Base-by-base conservation (phyloP, 1,284 basidiomycete genomes). In the Pholiota adiposa region DNA sequence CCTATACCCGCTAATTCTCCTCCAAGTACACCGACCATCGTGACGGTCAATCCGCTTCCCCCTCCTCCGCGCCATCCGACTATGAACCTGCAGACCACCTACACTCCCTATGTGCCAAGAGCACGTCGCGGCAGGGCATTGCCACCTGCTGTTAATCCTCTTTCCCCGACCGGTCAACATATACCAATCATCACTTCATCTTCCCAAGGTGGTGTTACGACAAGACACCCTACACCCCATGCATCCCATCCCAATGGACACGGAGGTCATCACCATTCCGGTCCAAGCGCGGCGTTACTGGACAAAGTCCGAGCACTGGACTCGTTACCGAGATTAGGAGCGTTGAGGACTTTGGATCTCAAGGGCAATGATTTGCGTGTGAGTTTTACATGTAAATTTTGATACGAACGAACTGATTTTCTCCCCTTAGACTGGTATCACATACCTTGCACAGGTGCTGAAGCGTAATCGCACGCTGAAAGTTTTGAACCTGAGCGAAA, bases 401-500 rank as follows among this genome's bases (percentile, higher is more conserved):
- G 29, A 60, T 27, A 21, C 18, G 41, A 41, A 25, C 53, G 29
- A 43, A 44, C 41, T 61, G 53, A 62, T 52, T 31, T 60, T 40
- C 49, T 55, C 60, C 63, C 60, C 56, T 62, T 53, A 89, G 92
- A 84, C 75, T 54, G 96, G 96, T 0, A 90, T 98, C 23, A 87
- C 86, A 0, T 97, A 97, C 72, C 86, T 99, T 41, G 92, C 95
- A 0, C 96, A 98, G 75, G 96, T 98, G 0, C 78, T 99, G 62
- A 98, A 98, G 73, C 88, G 96, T 43, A 99, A 99, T 74, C 83
- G 96, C 29, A 98, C 97, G 1, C 80, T 99, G 38, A 97, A 96
- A 72, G 91, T 98, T 12, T 83, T 98, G 31, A 98, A 98, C 72
- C 76, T 98, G 50, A 91, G 92, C 69, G 96, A 98, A 71, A 98